Percentiles rank a stretch among this genome's conserved stretches.
These are phyloP conservation scores for Taphrina confusa DNA, from an alignment of 1,139 yeast genomes.

Conservation along the genomic window DNA sequence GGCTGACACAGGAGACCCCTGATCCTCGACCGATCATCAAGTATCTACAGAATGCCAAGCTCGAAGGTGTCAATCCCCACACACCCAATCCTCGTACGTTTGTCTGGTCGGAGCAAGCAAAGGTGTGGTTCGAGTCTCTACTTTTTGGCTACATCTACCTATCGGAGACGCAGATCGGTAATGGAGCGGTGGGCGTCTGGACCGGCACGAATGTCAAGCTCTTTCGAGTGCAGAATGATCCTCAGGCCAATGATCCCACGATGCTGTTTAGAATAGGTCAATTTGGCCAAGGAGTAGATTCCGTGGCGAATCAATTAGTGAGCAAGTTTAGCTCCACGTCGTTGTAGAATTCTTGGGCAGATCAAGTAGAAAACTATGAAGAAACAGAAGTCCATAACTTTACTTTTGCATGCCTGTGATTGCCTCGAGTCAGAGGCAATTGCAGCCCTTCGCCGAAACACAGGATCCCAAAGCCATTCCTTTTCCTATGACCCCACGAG, in stretches of 20 bases:
- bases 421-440: too few relatives aligned
- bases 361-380: too few relatives aligned
- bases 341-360: too few relatives aligned
- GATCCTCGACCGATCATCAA: slow-evolving; percentile 33
- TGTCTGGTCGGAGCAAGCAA: slow-evolving; percentile 61
- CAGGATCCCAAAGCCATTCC: too few relatives aligned
- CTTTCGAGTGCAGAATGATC: slow-evolving; percentile 22
- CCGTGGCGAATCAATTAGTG: slow-evolving; percentile 21
- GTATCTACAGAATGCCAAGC: slow-evolving; percentile 16
- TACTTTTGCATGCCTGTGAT: too few relatives aligned
- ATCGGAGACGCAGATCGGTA: slow-evolving; percentile 43
- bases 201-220: slow-evolving; percentile 34
- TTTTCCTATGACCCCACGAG: too few relatives aligned
- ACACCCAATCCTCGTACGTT: slow-evolving; percentile 57
- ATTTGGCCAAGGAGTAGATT: slow-evolving; percentile 22
- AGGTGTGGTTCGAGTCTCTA: slow-evolving; percentile 76
- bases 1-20: slow-evolving; percentile 17
- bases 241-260: slow-evolving; percentile 8
- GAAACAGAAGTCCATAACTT: too few relatives aligned
- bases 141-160: slow-evolving; percentile 67
- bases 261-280: slow-evolving; percentile 22
- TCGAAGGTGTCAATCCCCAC: slow-evolving; percentile 40
- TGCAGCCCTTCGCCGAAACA: too few relatives aligned
- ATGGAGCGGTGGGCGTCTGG: slow-evolving; percentile 34
- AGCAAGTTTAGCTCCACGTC: not conserved